Conservation (phyloP, 306 rosid genomes). For the Lablab purpureus region DNA sequence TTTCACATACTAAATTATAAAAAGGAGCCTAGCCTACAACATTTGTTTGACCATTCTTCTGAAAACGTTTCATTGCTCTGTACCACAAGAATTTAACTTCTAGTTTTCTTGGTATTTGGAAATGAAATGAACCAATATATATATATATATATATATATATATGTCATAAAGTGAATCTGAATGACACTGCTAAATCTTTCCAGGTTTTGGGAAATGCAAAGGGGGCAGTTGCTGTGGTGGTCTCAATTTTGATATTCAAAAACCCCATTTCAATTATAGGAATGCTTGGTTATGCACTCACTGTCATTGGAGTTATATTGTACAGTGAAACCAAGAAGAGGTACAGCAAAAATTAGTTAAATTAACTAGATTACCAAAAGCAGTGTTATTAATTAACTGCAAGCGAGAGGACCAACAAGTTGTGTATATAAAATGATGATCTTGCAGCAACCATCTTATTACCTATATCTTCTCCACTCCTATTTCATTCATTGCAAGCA, state of each 20-base stretch:
- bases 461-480: neutral
- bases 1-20: conserved; percentile 5
- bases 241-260: conserved; percentile 59
- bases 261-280: conserved; percentile 58
- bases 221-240: conserved; percentile 65
- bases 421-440: conserved; percentile 17
- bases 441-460: conserved; percentile 6
- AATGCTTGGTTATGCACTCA: conserved; percentile 58
- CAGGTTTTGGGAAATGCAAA: conserved; percentile 67
- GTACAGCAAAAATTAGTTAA: conserved; percentile 26
- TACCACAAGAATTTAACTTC: neutral
- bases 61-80: neutral
- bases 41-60: neutral
- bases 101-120: conserved; percentile 1
- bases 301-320: conserved; percentile 55
- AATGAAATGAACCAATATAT: neutral
- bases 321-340: conserved; percentile 62
- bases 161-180: conserved; percentile 22
- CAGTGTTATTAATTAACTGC: conserved; percentile 1
- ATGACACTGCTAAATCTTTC: neutral
- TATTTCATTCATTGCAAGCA: conserved; percentile 9
- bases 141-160: neutral
- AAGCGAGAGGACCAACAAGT: conserved; percentile 8
- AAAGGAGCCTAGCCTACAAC: neutral
- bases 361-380: conserved; percentile 3